Conservation (phyloP, 2,329 filamentous ascomycete species). For the Hypoxylon sp. region DNA sequence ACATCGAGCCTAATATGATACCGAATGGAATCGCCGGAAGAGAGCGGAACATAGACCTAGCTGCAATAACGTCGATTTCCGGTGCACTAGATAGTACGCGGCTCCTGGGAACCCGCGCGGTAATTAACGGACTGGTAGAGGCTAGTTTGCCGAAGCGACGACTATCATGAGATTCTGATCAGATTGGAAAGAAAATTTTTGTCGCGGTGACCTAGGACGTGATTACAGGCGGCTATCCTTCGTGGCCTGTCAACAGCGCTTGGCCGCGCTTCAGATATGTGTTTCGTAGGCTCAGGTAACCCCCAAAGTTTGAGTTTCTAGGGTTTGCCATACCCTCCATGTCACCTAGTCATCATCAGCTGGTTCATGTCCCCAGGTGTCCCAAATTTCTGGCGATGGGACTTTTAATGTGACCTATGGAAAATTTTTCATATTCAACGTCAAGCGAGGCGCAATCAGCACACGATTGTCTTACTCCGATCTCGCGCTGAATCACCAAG, state of each 20-base stretch:
- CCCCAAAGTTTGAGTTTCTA: constrained; percentile 14
- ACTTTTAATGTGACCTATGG: constrained; percentile 30
- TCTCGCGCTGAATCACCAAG: constrained; percentile 36
- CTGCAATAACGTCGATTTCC: constrained; percentile 6
- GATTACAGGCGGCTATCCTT: constrained; percentile 16
- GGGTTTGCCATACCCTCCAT: constrained; percentile 25
- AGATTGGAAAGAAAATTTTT: constrained; percentile 21
- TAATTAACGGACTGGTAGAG: constrained; percentile 38
- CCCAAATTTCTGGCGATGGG: constrained; percentile 1
- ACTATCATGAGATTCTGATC: constrained; percentile 41
- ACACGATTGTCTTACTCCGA: constrained; percentile 37
- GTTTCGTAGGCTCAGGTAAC: constrained; percentile 17
- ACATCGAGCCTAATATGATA: constrained; percentile 22
- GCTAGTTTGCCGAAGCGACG: constrained; percentile 33
- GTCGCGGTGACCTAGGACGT: constrained; percentile 2
- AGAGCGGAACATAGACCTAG: constrained; percentile 37
- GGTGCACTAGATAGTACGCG: constrained; percentile 15
- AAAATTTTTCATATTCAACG: constrained; percentile 24
- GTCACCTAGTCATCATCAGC: constrained; percentile 23
- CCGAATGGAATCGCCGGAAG: constrained; percentile 39
- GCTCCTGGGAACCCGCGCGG: constrained; percentile 39
- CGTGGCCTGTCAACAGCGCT: constrained; percentile 12
- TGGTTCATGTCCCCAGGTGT: constrained; percentile 5
- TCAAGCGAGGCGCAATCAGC: constrained; percentile 34
- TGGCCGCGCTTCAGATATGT: constrained; percentile 19